A percentile compares a stretch with the other conserved stretches of the same genome.
Conservation (phyloP, 345 rosid genomes). For the Jatropha curcas region DNA sequence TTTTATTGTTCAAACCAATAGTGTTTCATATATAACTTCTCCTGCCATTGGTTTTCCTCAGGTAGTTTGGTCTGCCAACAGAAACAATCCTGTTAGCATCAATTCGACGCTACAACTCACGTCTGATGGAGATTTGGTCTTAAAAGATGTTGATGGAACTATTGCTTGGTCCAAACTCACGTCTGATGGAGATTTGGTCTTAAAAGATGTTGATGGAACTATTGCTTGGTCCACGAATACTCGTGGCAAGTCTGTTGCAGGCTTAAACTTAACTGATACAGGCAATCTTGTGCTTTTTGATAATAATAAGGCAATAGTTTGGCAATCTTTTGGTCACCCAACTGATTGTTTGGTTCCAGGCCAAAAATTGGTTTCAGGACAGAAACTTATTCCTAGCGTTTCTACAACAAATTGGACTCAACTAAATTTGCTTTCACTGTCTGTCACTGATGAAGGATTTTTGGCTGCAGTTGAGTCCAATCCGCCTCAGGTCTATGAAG, state of each 20-base stretch:
- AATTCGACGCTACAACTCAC: conserved; percentile 24
- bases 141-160: conserved; percentile 17
- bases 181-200: conserved; percentile 16
- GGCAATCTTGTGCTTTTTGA: conserved; percentile 29
- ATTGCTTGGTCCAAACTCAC: conserved; percentile 30
- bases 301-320: conserved; percentile 21
- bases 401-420: conserved; percentile 12
- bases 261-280: conserved; percentile 14
- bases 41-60: conserved; percentile 18
- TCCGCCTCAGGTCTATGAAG: conserved; percentile 12
- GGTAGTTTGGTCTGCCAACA: conserved; percentile 28
- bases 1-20: conserved; percentile 20
- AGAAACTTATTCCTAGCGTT: conserved; percentile 20
- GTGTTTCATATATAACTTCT: neutral
- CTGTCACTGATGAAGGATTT: conserved; percentile 16
- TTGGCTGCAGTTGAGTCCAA: conserved; percentile 22
- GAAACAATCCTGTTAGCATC: conserved; percentile 16
- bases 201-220: conserved; percentile 17
- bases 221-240: conserved; percentile 28
- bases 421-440: conserved; percentile 21
- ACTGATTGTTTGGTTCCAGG: conserved; percentile 50
- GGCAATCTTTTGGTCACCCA: conserved; percentile 64
- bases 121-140: conserved; percentile 16
- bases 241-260: conserved; percentile 12
- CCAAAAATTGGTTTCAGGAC: conserved; percentile 20